Conservation (phyloP, 23 red algal genomes). For the Gracilaria domingensis region DNA sequence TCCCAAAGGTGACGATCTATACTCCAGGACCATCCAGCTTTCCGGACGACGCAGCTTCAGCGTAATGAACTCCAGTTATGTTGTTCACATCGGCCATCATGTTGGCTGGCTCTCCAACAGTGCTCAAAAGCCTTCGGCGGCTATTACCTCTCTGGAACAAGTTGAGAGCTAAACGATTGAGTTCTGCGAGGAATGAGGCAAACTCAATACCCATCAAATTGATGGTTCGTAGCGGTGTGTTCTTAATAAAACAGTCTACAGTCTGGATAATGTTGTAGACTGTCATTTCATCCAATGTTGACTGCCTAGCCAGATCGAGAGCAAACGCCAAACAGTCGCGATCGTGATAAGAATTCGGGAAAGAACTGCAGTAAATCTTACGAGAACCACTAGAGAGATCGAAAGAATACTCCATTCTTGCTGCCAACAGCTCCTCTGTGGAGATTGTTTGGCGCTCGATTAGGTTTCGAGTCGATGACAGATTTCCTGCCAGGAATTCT, state of each 20-base stretch:
- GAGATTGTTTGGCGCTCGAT: slow-evolving; percentile 8
- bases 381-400: slow-evolving; percentile 37
- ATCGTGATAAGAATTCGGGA: slow-evolving; percentile 65
- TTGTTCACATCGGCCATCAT: slow-evolving; percentile 47
- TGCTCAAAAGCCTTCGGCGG: slow-evolving; percentile 38
- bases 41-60: slow-evolving; percentile 28
- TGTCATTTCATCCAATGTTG: slow-evolving; percentile 41
- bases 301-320: slow-evolving; percentile 37
- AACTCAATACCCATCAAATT: slow-evolving; percentile 52
- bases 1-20: neutral
- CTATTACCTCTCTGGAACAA: slow-evolving; percentile 54
- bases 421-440: slow-evolving; percentile 44
- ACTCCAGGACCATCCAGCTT: slow-evolving; percentile 46
- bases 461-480: neutral
- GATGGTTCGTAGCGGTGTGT: slow-evolving; percentile 63
- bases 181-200: slow-evolving; percentile 36
- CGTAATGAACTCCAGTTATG: slow-evolving; percentile 19
- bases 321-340: slow-evolving; percentile 49
- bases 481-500: neutral
- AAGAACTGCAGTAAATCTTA: slow-evolving; percentile 74
- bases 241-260: slow-evolving; percentile 59
- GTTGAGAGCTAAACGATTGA: slow-evolving; percentile 41
- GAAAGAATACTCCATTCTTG: slow-evolving; percentile 53
- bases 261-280: slow-evolving; percentile 70
- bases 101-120: slow-evolving; percentile 44